Evolutionary conservation across 768 basidiomycete genomes (phyloP).

Genomic region (Boletus speciosus): DNA sequence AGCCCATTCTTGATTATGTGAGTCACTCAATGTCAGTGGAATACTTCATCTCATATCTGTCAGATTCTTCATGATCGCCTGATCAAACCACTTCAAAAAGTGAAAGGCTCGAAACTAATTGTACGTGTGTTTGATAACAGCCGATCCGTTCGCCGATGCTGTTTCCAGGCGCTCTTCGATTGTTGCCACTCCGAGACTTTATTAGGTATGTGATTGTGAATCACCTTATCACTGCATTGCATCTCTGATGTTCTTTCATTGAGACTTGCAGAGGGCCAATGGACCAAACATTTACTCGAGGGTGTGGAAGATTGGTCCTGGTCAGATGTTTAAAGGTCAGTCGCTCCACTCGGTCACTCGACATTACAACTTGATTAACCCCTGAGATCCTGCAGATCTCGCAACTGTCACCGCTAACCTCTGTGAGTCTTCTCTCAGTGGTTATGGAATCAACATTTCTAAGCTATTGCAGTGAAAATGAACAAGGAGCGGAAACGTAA

Average conservation of each 20-base stretch:
- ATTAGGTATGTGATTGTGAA: slow-evolving; percentile 14
- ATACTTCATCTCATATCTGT: neutral
- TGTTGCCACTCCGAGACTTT: slow-evolving; percentile 30
- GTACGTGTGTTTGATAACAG: slow-evolving; percentile 3
- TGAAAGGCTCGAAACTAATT: slow-evolving; percentile 20
- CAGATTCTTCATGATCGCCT: slow-evolving; percentile 22
- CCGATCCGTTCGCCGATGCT: neutral
- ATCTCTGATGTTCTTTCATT: neutral
- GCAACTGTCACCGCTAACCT: slow-evolving; percentile 1
- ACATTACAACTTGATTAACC: neutral
- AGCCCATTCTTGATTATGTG: slow-evolving; percentile 24
- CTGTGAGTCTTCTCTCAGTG: slow-evolving; percentile 1
- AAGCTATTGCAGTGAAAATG: slow-evolving; percentile 4
- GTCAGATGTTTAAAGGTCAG: slow-evolving; percentile 15
- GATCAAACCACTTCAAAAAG: slow-evolving; percentile 15
- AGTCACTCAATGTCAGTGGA: neutral
- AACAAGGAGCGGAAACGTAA: neutral
- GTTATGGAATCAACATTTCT: neutral
- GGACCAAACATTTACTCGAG: slow-evolving; percentile 17
- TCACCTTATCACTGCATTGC: neutral
- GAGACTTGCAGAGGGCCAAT: slow-evolving; percentile 17
- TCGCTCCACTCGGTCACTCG: neutral
- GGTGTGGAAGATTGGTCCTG: slow-evolving; percentile 13
- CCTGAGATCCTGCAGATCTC: slow-evolving; percentile 1
- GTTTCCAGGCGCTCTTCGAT: slow-evolving; percentile 25